Percentiles rank a stretch among this genome's conserved stretches.
Conservation (phyloP, 2,329 filamentous ascomycete species). For the Aplosporella prunicola region DNA sequence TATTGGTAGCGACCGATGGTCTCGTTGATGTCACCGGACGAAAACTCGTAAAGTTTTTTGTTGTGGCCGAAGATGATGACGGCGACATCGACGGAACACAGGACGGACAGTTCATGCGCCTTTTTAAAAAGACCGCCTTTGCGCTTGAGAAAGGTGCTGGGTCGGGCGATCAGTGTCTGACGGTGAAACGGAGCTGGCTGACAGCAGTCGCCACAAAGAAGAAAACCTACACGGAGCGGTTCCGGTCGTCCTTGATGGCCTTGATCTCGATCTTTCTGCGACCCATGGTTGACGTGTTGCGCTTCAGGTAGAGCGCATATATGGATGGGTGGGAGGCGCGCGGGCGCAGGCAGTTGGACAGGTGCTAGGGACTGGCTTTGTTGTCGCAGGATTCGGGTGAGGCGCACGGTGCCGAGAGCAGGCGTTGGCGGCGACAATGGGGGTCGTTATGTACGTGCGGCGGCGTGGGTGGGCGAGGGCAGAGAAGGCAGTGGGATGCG, state of each 20-base stretch:
- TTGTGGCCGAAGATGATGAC: slow-evolving; percentile 98
- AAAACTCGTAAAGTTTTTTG: slow-evolving; percentile 98
- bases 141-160: slow-evolving; percentile 92
- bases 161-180: slow-evolving; percentile 16
- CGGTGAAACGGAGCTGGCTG: slow-evolving; percentile 11
- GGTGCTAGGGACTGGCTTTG: slow-evolving; percentile 8
- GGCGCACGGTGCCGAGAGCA: slow-evolving; percentile 3
- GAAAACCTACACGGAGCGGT: slow-evolving; percentile 81
- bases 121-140: slow-evolving; percentile 99
- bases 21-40: slow-evolving; percentile 85
- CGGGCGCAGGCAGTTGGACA: slow-evolving; percentile 5
- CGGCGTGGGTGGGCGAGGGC: not conserved
- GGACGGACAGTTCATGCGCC: slow-evolving; percentile 93
- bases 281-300: slow-evolving; percentile 55
- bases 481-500: slow-evolving; percentile 8
- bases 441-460: slow-evolving; percentile 9
- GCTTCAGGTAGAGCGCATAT: slow-evolving; percentile 6
- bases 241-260: slow-evolving; percentile 96
- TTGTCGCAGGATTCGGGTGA: not conserved
- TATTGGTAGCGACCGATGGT: slow-evolving; percentile 83
- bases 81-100: slow-evolving; percentile 96
- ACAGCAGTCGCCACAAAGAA: not conserved
- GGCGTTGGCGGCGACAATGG: slow-evolving; percentile 1
- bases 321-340: no score
- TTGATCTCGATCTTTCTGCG: slow-evolving; percentile 99